phyloP scores from a whole-genome alignment of 208 protist genomes.

The Trypanosoma avium region DNA sequence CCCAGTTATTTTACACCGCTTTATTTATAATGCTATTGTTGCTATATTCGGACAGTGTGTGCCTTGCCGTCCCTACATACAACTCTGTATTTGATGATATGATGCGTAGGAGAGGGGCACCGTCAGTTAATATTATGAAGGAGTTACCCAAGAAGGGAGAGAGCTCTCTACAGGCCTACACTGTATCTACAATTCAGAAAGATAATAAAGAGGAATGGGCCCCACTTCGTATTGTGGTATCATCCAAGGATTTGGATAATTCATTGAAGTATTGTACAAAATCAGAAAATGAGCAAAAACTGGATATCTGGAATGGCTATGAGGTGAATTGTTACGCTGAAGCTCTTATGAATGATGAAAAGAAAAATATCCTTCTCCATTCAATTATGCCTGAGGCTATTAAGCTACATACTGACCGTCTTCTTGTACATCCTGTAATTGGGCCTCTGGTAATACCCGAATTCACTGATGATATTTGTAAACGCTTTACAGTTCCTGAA shows the following conservation, averaged over 20 bases:
- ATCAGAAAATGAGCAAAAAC: constrained; percentile 10
- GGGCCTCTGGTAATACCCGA: constrained; percentile 13
- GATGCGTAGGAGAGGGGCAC: not conserved
- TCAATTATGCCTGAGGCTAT: constrained; percentile 41
- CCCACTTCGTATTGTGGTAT: constrained; percentile 42
- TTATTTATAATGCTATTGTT: not conserved
- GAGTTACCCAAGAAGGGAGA: not conserved
- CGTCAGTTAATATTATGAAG: not conserved
- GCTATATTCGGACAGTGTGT: not conserved
- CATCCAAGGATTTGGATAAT: constrained; percentile 32
- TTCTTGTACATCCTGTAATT: constrained; percentile 40
- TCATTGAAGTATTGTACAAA: constrained; percentile 40
- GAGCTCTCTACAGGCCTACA: not conserved
- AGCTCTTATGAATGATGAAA: constrained; percentile 38
- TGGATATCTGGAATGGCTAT: constrained; percentile 19
- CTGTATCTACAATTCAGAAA: not conserved
- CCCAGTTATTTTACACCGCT: not conserved
- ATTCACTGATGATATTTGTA: not conserved
- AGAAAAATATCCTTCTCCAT: constrained; percentile 27
- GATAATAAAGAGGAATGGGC: constrained; percentile 11
- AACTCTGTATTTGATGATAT: not conserved
- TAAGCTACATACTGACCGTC: constrained; percentile 44
- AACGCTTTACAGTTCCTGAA: constrained; percentile 38
- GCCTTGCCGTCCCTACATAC: not conserved
- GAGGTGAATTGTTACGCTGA: constrained; percentile 16